Evolutionary conservation across 306 rosid species (phyloP).

Genomic region (Cajanus cajan): DNA sequence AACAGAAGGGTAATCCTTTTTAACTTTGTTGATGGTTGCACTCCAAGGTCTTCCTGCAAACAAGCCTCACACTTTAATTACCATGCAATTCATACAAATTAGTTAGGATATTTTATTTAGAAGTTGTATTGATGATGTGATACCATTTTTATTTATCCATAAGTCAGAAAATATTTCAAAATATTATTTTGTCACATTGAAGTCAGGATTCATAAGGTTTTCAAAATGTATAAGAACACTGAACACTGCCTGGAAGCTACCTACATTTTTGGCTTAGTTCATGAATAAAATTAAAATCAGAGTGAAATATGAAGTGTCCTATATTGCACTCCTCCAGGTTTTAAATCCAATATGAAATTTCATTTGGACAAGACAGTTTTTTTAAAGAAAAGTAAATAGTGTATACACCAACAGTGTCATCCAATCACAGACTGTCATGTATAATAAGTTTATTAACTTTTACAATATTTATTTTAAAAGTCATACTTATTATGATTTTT

Average conservation of each 20-base stretch:
- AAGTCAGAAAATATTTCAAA: neutral
- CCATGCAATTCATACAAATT: neutral
- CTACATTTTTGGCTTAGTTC: neutral
- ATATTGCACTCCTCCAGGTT: neutral
- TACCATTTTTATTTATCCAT: neutral
- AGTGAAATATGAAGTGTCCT: neutral
- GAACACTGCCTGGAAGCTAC: neutral
- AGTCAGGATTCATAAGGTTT: neutral
- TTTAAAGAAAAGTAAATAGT: no score
- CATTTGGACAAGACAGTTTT: neutral
- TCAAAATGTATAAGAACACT: neutral
- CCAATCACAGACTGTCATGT: no score
- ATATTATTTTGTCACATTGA: neutral
- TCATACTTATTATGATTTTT: no score
- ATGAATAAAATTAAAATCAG: neutral
- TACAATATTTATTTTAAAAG: no score
- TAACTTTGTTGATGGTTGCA: constrained; percentile 54
- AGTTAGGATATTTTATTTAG: neutral
- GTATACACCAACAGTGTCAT: no score
- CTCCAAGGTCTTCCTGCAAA: constrained; percentile 80
- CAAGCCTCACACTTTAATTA: constrained; percentile 22
- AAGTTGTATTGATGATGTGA: neutral
- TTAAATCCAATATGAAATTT: neutral
- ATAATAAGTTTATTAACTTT: no score
- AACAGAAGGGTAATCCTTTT: constrained; percentile 71